Evolutionary conservation across 1,284 basidiomycete genomes (phyloP), one percentile per base, ranked within the genome.

Genomic region (Apiotrichum gracile): DNA sequence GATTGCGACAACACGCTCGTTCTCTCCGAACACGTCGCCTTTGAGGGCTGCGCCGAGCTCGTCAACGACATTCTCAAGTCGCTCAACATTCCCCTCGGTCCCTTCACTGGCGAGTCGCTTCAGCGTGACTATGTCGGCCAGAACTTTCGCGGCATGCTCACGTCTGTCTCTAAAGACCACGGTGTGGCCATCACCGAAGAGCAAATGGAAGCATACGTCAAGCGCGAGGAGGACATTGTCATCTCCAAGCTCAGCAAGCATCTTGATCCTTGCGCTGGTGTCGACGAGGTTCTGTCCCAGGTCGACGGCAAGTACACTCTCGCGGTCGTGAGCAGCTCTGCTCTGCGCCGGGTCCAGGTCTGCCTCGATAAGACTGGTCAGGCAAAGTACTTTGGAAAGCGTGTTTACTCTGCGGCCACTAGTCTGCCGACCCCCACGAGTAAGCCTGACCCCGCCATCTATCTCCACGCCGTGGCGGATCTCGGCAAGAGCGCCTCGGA

Each of bases 1-100:
- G 64, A 65, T 54, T 65, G 64, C 57, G 64, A 65, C 51, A 65
- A 65, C 54, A 65, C 64, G 24, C 59, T 65, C n/a, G 64, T 65
- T 3, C 53, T 61, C 3, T 62, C 60, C 8, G 64, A 65, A 34
- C 52, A 61, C 22, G 57, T 65, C 8, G 61, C 64, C 5, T 65
- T 63, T n/a, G 55, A 41, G 9, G 56, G 58, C 13, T 63, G 64
- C 41, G 60, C 64, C 12, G 56, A 59, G 13, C 55, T 65, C 9
- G 51, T 61, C 38, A 63, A 61, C 51, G 34, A 40, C 10, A 61
- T 65, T 38, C 35, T 61, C 5, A 22, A 27, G 5, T n/a, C 31
- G 5, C 53, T 60, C 31, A 6, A 16, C 22, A 29, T 55, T 8
- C n/a, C 24, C 21, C 37, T 45, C 17, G 45, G 40, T 1, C 57